A percentile compares a stretch with the other conserved stretches of the same genome.
phyloP scores from a whole-genome alignment of 2,329 filamentous ascomycete genomes.

The Talaromyces sp. region DNA sequence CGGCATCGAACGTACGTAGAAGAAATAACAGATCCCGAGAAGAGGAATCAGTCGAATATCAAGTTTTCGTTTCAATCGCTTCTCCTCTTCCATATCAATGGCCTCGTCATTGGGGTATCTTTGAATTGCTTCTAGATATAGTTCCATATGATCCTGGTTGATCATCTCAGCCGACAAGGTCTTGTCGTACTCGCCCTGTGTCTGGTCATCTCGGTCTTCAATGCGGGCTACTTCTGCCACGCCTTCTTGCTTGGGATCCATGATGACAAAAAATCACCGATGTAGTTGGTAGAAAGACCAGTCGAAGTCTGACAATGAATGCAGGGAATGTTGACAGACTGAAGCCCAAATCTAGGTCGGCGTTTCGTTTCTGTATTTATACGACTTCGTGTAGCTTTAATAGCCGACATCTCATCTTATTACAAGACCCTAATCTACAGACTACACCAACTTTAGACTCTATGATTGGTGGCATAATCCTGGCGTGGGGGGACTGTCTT shows the following conservation, averaged over 20 bases:
- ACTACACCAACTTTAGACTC: not conserved
- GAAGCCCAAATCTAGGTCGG: not conserved
- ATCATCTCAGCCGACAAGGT: conserved; percentile 8
- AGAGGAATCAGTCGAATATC: conserved; percentile 14
- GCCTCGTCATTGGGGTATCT: conserved; percentile 16
- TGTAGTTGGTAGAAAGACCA: not conserved
- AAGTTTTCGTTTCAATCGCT: conserved; percentile 14
- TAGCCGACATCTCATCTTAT: not conserved
- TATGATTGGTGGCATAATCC: conserved; percentile 1
- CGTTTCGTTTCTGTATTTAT: not conserved
- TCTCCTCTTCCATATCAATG: conserved; percentile 13
- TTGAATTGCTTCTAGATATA: conserved; percentile 16
- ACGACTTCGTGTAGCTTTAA: not conserved
- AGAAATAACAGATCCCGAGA: conserved; percentile 17
- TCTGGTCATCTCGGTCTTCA: not conserved
- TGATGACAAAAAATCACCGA: not conserved
- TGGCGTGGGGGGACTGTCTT: not conserved
- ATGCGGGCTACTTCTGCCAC: not conserved
- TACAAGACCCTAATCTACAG: not conserved
- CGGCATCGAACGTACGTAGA: conserved; percentile 25
- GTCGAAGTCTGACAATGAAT: not conserved
- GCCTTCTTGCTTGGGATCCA: not conserved
- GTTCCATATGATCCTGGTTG: conserved; percentile 12
- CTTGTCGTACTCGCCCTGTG: not conserved
- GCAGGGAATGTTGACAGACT: not conserved